Evolutionary conservation across 1,284 basidiomycete species (phyloP), one percentile per base, ranked within the genome.

Genomic region (Mycosarcoma mackinlayi): DNA sequence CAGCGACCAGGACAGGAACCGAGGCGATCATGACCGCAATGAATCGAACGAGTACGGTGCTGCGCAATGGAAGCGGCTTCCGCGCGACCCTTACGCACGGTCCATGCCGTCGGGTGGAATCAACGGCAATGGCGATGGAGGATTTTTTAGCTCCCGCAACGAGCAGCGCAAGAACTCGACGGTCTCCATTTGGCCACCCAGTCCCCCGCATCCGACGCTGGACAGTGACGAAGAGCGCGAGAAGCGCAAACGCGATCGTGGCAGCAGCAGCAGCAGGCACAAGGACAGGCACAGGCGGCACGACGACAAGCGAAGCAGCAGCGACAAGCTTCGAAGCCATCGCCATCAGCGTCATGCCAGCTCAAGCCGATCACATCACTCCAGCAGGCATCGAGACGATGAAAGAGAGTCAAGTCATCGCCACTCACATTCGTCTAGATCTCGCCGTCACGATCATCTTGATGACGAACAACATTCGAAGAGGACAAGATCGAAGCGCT

Each of bases 171-270:
- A 75, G 35, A 55, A 68, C 24, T 68, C 68, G 6, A 75, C 51
- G 6, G 14, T 74, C 8, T 74, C 71, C 25, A 74, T 78, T 45
- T 78, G 76, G 76, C 76, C 76, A 7, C 56, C 61, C 3, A 72
- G 68, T 5, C 76, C 76, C 4, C 58, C 50, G 6, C 62, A 67
- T 30, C 72, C 75, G 2, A 67, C 58, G 1, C 50, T 57, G 16
- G 69, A 72, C 25, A 69, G 67, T 18, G 71, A 70, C 6, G 62
- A 69, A 7, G 75, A 77, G 38, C 50, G 63, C 16, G 72, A 76
- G 27, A 60, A 68, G 33, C 49, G 61, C 19, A 64, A 57, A 25
- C 58, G 55, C 6, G 1, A 31, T 14, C 62, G 57, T 31, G 42
- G 50, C 18, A 53, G 54, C 8, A 47, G 47, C 19, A 54, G 60